Evolutionary conservation across 495 filamentous ascomycete genomes (phyloP), one percentile per base, ranked within the genome.

Genomic region (Lasiosphaeria ovina): DNA sequence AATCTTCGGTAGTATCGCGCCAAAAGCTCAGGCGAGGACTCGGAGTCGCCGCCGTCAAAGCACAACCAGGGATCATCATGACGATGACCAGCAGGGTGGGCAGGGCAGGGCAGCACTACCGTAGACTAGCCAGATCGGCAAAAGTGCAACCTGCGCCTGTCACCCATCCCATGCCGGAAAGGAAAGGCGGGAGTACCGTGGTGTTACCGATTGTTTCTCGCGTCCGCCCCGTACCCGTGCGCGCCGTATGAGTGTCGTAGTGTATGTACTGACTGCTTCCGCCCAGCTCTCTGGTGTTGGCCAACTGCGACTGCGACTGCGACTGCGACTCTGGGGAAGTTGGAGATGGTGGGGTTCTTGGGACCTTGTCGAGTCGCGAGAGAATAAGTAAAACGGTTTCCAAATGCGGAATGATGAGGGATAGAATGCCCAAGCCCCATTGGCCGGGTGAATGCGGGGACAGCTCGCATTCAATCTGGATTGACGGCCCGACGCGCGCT

Each of bases 391-490:
- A 63, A 65, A 65, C 54, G 58, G 60, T 64, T 69, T 62, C 64
- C 62, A 48, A 53, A 65, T 62, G 59, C 51, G 57, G 67, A 62
- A 35, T 31, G 38, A 45, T 32, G 16, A 44, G 35, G 45, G 24
- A 1, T 10, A 24, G 59, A 61, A 65, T 51, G 60, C 35, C 5
- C 44, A 3, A 6, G 10, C 38, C 6, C 48, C 36, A 64, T 70
- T 72, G 68, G 70, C 14, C 51, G 70, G 66, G 40, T 59, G 60
- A 72, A 67, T 64, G 35, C 16, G 53, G 65, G 49, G 59, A 38
- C n/a, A 58, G 58, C 49, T 62, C 62, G 61, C 53, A 54, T 40
- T 62, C 68, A 72, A 70, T 72, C 70, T 72, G 70, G 70, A 72
- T 56, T 70, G 48, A 52, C 70, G 70, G 70, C 63, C 70, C 70